Percentiles rank a stretch among this genome's conserved stretches.
These are phyloP conservation scores for Carex myosuroides DNA, from an alignment of 176 grass and related monocot genomes.

Conservation along the genomic window DNA sequence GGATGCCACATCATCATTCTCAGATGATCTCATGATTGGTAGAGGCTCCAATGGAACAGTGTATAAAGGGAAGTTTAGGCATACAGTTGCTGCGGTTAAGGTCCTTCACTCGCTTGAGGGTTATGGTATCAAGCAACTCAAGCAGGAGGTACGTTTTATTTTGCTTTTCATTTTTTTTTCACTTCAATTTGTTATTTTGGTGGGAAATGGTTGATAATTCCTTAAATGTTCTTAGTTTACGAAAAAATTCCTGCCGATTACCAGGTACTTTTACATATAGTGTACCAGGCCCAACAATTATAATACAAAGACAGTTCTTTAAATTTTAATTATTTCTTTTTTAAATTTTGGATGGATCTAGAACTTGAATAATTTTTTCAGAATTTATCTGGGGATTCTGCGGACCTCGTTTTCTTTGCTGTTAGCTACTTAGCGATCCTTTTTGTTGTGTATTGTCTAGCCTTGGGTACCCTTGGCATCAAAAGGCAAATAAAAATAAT, in stretches of 20 bases:
- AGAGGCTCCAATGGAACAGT: conserved; percentile 64
- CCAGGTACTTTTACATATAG: not conserved
- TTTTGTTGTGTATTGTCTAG: not conserved
- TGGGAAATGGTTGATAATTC: not conserved
- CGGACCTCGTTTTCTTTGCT: not conserved
- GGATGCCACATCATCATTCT: conserved; percentile 70
- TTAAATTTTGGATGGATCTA: not conserved
- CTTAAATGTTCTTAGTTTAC: not conserved
- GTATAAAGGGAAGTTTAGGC: conserved; percentile 73
- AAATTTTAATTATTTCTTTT: not conserved
- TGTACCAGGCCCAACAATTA: conserved; percentile 8
- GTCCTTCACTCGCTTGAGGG: conserved; percentile 50
- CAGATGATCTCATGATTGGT: conserved; percentile 47
- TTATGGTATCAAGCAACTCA: conserved; percentile 49
- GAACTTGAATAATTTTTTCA: not conserved
- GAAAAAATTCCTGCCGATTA: not conserved
- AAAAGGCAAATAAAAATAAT: not conserved
- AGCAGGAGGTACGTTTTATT: conserved; percentile 57
- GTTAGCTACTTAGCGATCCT: not conserved
- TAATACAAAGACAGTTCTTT: not conserved
- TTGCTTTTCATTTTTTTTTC: not conserved
- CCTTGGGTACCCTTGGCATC: not conserved
- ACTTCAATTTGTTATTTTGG: not conserved
- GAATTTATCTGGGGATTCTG: not conserved
- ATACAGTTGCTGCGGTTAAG: conserved; percentile 67